Percentiles rank a stretch among this genome's conserved stretches.
These are phyloP conservation scores for Agaricus subrufescens DNA, from an alignment of 768 basidiomycete genomes.

Conservation along the genomic window DNA sequence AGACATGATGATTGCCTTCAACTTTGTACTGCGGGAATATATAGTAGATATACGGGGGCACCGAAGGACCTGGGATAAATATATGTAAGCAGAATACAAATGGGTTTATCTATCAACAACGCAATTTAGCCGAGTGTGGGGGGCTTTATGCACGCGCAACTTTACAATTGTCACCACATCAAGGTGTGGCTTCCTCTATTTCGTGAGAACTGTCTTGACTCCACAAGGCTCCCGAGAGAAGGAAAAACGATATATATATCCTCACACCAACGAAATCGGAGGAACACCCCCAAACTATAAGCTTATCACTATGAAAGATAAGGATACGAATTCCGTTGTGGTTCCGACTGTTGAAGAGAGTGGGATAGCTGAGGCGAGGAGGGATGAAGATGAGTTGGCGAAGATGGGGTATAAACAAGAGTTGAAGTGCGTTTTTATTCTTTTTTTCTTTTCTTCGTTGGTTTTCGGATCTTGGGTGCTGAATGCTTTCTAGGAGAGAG, in stretches of 20 bases:
- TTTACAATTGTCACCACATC: too few relatives aligned
- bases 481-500: conserved; percentile 45
- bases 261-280: too few relatives aligned
- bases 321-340: background rate
- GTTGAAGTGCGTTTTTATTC: conserved; percentile 39
- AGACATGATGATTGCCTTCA: too few relatives aligned
- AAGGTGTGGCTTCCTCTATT: background rate
- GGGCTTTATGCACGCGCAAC: too few relatives aligned
- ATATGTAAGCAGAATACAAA: too few relatives aligned
- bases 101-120: too few relatives aligned
- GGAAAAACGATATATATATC: background rate
- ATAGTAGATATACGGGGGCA: too few relatives aligned
- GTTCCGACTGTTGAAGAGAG: too few relatives aligned
- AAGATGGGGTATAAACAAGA: conserved; percentile 74
- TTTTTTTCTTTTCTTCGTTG: background rate
- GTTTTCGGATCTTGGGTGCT: background rate
- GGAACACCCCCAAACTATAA: background rate
- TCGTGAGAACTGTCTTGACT: background rate
- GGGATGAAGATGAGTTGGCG: conserved; percentile 61
- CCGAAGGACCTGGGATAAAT: too few relatives aligned
- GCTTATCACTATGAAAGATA: background rate
- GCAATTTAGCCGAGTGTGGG: too few relatives aligned
- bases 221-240: background rate
- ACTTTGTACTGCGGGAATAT: too few relatives aligned
- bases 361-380: background rate